Evolutionary conservation across 1,284 basidiomycete species (phyloP), one percentile per base, ranked within the genome.

Genomic region (Puccinia novopanici): DNA sequence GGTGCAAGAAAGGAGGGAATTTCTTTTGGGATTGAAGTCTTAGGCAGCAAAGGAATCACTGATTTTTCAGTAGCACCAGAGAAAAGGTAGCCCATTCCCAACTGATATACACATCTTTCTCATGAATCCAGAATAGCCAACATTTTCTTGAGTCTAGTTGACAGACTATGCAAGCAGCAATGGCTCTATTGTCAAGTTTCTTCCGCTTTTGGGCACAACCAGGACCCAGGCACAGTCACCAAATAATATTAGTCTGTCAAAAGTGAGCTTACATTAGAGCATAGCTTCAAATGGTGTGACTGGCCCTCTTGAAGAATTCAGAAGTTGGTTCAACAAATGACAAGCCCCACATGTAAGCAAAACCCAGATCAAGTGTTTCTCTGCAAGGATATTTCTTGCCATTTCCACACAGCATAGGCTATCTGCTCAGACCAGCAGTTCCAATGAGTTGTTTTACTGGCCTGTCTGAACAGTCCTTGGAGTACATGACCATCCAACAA

Each of bases 121-220:
- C 9, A 30, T 54, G 75, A 1, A 61, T 2, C 61, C 61, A 77
- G 40, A 77, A 77, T 3, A 27, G 1, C 75, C 75, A 77, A 12
- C 75, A 61, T 37, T 77, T 77, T 5, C n/a, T 48, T 4, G 30
- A 24, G 3, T 19, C 10, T 6, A 57, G 74, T 37, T 63, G 40
- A 12, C 34, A 37, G 1, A 76, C 74, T 19, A 65, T 40, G 10
- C 17, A 50, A 27, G 27, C 40, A 30, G 1, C 9, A 19, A 59
- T 50, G 5, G 27, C 74, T 19, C 74, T 40, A 22, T 48, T 24
- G 52, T 76, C n/a, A 76, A 59, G 24, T 76, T 76, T 42, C 42
- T 10, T 48, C 74, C 3, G 4, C 27, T 45, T 30, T 77, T 63
- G 19, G 10, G 13, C 8, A 63, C 61, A 4, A 77, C 65, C 24